Conservation (phyloP, 1,139 yeast species). For the Taiozyma sp. region DNA sequence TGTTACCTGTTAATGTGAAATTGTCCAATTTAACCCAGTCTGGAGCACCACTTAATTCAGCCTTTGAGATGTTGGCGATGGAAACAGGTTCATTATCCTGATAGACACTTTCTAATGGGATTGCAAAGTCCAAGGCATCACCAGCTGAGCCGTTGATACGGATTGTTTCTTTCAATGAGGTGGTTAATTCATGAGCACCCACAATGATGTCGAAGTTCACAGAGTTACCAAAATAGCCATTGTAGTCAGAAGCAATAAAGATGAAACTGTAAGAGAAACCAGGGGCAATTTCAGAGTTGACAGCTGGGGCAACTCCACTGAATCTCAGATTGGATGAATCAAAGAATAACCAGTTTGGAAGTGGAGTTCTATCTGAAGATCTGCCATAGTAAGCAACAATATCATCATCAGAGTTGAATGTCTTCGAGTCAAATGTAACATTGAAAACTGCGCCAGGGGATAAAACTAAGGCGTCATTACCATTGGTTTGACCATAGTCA, state of each 20-base stretch:
- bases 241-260: constrained; percentile 74
- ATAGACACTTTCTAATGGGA: constrained; percentile 58
- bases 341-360: constrained; percentile 86
- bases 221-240: constrained; percentile 70
- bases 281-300: constrained; percentile 84
- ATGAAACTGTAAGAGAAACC: constrained; percentile 69
- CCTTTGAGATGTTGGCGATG: constrained; percentile 48
- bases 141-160: constrained; percentile 66
- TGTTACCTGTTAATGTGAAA: constrained; percentile 49
- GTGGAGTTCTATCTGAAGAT: constrained; percentile 73
- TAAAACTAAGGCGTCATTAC: constrained; percentile 67
- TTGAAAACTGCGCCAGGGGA: constrained; percentile 63
- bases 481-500: constrained; percentile 64
- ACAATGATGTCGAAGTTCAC: constrained; percentile 69
- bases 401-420: constrained; percentile 48
- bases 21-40: constrained; percentile 52
- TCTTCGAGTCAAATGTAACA: constrained; percentile 53
- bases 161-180: constrained; percentile 41
- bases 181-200: constrained; percentile 84
- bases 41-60: constrained; percentile 48
- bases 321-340: constrained; percentile 61
- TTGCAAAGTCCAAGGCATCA: constrained; percentile 43
- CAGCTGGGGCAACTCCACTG: constrained; percentile 84
- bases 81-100: constrained; percentile 54
- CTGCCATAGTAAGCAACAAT: constrained; percentile 79